These are phyloP conservation scores for Penicillium steckii DNA, from an alignment of 495 filamentous ascomycete genomes.

Conservation along the genomic window DNA sequence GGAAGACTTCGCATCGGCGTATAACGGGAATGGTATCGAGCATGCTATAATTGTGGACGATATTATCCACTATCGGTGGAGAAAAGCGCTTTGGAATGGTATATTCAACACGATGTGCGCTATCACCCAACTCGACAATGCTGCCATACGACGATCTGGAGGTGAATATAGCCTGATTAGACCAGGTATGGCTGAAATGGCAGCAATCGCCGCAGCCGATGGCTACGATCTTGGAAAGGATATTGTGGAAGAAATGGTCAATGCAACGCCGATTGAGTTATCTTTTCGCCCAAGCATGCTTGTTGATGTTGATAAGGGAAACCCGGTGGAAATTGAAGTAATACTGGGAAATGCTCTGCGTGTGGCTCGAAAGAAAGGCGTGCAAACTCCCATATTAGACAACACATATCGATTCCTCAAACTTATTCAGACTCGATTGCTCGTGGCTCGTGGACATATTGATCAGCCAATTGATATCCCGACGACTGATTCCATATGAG, in stretches of 20 bases:
- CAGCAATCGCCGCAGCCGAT: constrained; percentile 7
- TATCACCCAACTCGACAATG: constrained; percentile 16
- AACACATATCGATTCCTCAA: constrained; percentile 14
- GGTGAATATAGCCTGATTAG: constrained; percentile 10
- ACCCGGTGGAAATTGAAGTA: constrained; percentile 17
- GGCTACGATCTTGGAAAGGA: constrained; percentile 10
- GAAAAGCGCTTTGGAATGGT: constrained; percentile 18
- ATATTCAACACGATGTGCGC: constrained; percentile 16
- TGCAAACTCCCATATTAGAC: constrained; percentile 8
- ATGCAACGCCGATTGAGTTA: constrained; percentile 10
- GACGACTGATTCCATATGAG: constrained; percentile 1
- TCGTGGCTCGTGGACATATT: constrained; percentile 13
- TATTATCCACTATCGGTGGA: constrained; percentile 14
- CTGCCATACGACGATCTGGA: constrained; percentile 4
- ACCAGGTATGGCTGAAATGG: constrained; percentile 22
- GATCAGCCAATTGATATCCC: constrained; percentile 4
- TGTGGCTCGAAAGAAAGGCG: constrained; percentile 6
- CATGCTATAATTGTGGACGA: constrained; percentile 10
- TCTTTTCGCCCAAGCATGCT: constrained; percentile 17
- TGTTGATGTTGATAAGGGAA: constrained; percentile 15
- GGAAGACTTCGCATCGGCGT: constrained; percentile 10
- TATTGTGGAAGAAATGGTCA: constrained; percentile 11
- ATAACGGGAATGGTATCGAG: constrained; percentile 10
- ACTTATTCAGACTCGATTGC: constrained; percentile 8
- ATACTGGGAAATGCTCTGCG: constrained; percentile 18